phyloP scores from a whole-genome alignment of 805 yeast species.

The Nakazawaea sp. region DNA sequence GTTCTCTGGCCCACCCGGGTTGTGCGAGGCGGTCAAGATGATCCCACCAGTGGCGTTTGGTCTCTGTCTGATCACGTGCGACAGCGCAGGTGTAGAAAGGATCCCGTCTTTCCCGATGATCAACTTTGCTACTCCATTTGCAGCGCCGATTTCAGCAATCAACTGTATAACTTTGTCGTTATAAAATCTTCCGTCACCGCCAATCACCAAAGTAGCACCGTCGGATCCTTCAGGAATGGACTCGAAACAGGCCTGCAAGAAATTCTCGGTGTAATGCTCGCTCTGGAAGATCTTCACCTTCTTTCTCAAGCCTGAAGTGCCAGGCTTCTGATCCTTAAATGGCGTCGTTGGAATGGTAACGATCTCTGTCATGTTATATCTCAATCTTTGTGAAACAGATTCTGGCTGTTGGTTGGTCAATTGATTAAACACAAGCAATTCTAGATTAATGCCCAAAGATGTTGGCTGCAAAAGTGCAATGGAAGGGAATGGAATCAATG shows the following conservation, averaged over 20 bases:
- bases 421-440: no score
- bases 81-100: slow-evolving; percentile 93
- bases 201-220: slow-evolving; percentile 76
- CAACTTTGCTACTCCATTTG: slow-evolving; percentile 80
- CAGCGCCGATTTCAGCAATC: slow-evolving; percentile 81
- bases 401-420: no score
- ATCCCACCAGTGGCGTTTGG: slow-evolving; percentile 83
- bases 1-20: slow-evolving; percentile 92
- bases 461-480: no score
- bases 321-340: slow-evolving; percentile 91
- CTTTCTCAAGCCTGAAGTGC: slow-evolving; percentile 94
- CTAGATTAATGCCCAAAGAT: no score
- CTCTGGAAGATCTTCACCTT: slow-evolving; percentile 77
- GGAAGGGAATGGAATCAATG: no score
- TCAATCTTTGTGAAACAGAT: no score
- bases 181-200: slow-evolving; percentile 96
- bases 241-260: slow-evolving; percentile 77
- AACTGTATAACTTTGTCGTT: slow-evolving; percentile 74
- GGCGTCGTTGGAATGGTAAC: slow-evolving; percentile 62
- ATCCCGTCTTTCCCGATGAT: slow-evolving; percentile 86
- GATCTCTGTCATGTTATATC: no score
- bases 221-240: slow-evolving; percentile 87
- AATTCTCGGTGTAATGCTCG: slow-evolving; percentile 85
- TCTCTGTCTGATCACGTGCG: slow-evolving; percentile 72
- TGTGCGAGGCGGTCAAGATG: slow-evolving; percentile 92